Conservation (phyloP, 345 rosid species). For the sweet orange (Citrus sinensis) region DNA sequence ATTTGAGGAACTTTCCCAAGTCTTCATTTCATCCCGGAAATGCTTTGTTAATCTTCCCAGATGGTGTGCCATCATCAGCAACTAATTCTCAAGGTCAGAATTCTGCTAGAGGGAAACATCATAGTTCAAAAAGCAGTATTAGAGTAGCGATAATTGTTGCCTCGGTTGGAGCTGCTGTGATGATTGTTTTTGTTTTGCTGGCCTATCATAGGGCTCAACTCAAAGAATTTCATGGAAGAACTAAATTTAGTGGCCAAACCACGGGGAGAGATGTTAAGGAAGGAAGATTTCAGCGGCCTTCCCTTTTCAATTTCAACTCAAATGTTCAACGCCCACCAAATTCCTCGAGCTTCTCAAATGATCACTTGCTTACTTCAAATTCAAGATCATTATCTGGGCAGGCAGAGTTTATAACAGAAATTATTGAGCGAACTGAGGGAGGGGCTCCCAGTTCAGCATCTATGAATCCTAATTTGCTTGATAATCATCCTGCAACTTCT, state of each 20-base stretch:
- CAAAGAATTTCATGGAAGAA: constrained; percentile 60
- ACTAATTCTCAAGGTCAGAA: constrained; percentile 13
- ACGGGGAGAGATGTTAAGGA: constrained; percentile 49
- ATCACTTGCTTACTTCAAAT: constrained; percentile 80
- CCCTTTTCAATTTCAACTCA: constrained; percentile 63
- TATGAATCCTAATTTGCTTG: constrained; percentile 54
- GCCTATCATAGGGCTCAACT: constrained; percentile 64
- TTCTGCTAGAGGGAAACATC: constrained; percentile 17
- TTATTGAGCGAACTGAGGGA: constrained; percentile 49
- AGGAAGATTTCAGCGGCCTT: constrained; percentile 57
- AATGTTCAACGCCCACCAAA: constrained; percentile 51
- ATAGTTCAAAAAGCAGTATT: constrained; percentile 40
- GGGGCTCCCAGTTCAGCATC: constrained; percentile 31
- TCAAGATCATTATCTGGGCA: constrained; percentile 78
- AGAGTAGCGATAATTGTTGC: constrained; percentile 70
- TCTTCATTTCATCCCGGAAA: constrained; percentile 83
- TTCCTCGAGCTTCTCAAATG: constrained; percentile 83
- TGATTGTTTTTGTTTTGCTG: constrained; percentile 65
- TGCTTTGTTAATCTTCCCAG: constrained; percentile 38
- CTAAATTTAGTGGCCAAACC: constrained; percentile 40
- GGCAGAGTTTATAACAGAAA: constrained; percentile 50
- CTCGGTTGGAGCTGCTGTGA: constrained; percentile 58
- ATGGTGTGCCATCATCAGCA: constrained; percentile 18
- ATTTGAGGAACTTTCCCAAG: constrained; percentile 40
- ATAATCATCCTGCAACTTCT: constrained; percentile 49